Base-by-base conservation (phyloP, 768 basidiomycete species). In the Russula abietina region DNA sequence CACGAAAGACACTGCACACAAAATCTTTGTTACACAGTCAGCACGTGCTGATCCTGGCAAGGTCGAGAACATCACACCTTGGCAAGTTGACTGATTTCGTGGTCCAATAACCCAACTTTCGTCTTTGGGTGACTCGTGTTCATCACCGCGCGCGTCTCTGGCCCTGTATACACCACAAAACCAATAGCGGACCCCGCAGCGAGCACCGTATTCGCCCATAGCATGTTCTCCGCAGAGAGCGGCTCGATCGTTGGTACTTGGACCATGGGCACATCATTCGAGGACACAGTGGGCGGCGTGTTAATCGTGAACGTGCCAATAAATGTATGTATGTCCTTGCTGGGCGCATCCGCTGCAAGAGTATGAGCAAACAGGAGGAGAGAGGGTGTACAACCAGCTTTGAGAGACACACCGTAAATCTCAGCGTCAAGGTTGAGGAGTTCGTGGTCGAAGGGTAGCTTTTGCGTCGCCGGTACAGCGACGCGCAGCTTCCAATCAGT, bases 401-500 rank as follows among this genome's bases (percentile, higher is more conserved):
- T 16, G 14, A 46, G 45, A 32, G 36, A 69, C 84, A 60, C 64
- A 90, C 91, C 91, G 69, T 97, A 98, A 10, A 98, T 83, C 67
- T 94, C 92, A 0, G 93, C 97, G 65, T 93, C 88, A 28, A 95
- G 74, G 17, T 74, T 70, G 59, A 87, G 73, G 1, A 89, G 69
- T 10, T 79, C 79, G 30, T 71, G 72, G 53, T 87, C 84, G 24
- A 82, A 83, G 28, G 81, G 70, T 56, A 94, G 72, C 67, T 86
- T 87, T 77, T 97, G 94, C 49, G 87, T 89, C 28, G 87, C 81
- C 2, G 88, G 83, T 1, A 96, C 87, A 2, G 96, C 94, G 1
- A 97, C 90, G 4, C 91, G 84, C 54, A 98, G 78, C 73, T 99
- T 99, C 97, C 97, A 98, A 70, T 99, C 97, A 4, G 97, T 99